Conservation (phyloP, 179 eudicot species). For the Heliamphora pulchella region DNA sequence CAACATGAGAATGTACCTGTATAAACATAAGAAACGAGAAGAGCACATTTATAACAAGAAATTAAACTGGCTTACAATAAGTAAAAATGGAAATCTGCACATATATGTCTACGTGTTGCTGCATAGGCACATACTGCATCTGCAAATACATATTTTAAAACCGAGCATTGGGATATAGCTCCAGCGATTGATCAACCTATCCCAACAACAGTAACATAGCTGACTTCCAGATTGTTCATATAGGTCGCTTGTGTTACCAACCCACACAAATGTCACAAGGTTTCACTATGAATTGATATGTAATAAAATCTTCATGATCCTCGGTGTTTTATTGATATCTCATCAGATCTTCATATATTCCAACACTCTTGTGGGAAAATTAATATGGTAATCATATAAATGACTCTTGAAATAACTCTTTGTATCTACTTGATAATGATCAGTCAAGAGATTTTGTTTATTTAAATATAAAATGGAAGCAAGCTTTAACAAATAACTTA, state of each 20-base stretch:
- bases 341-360: not conserved
- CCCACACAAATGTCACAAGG: not conserved
- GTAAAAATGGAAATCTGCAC: not conserved
- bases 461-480: not conserved
- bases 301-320: not conserved
- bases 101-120: too few relatives aligned
- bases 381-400: not conserved
- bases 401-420: not conserved
- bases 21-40: slow-evolving; percentile 14
- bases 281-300: not conserved
- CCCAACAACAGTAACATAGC: not conserved
- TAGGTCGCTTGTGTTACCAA: not conserved
- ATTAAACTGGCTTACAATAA: not conserved
- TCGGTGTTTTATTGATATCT: not conserved
- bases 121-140: too few relatives aligned
- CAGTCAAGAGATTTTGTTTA: not conserved
- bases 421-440: not conserved
- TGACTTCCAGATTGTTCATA: not conserved
- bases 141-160: too few relatives aligned
- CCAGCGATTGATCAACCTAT: not conserved
- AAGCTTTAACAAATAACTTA: not conserved
- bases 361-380: not conserved
- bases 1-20: slow-evolving; percentile 98
- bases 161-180: not conserved
- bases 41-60: slow-evolving; percentile 1